phyloP scores from a whole-genome alignment of 2,329 filamentous ascomycete species.

The Aspergillus caelatus region DNA sequence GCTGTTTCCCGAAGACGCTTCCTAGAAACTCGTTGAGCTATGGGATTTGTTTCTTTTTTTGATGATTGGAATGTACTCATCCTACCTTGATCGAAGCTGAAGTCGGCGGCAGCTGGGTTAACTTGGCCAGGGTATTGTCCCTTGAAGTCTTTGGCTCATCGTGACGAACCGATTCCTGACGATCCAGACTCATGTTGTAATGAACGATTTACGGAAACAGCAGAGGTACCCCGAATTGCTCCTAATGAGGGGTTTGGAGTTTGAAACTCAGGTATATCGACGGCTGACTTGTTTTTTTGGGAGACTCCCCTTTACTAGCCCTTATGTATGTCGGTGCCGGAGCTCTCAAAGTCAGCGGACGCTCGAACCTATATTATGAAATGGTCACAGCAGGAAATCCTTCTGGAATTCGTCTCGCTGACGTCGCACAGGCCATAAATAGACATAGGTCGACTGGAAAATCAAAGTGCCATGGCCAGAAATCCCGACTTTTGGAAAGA shows the following conservation, averaged over 20 bases:
- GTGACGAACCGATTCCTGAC: conserved; percentile 28
- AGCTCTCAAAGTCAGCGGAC: not conserved
- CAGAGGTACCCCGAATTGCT: not conserved
- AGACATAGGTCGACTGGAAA: not conserved
- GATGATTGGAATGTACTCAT: not conserved
- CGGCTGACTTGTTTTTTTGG: not conserved
- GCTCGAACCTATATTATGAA: not conserved
- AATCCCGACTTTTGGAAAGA: not conserved
- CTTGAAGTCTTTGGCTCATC: conserved; percentile 21
- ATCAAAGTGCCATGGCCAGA: not conserved
- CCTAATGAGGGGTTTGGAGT: not conserved
- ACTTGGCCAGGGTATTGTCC: conserved; percentile 22
- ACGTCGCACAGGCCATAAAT: not conserved
- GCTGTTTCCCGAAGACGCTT: conserved; percentile 15
- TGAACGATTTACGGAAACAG: not conserved
- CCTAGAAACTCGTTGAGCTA: conserved; percentile 21
- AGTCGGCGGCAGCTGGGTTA: conserved; percentile 27
- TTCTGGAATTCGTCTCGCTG: not conserved
- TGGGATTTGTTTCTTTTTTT: not conserved
- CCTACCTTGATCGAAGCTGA: conserved; percentile 27
- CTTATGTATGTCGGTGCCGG: not conserved
- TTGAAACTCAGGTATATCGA: not conserved
- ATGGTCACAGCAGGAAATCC: not conserved
- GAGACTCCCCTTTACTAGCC: not conserved
- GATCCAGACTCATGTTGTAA: conserved; percentile 40